Evolutionary conservation across 2,329 filamentous ascomycete species (phyloP).

Genomic region (Apiospora sp.): DNA sequence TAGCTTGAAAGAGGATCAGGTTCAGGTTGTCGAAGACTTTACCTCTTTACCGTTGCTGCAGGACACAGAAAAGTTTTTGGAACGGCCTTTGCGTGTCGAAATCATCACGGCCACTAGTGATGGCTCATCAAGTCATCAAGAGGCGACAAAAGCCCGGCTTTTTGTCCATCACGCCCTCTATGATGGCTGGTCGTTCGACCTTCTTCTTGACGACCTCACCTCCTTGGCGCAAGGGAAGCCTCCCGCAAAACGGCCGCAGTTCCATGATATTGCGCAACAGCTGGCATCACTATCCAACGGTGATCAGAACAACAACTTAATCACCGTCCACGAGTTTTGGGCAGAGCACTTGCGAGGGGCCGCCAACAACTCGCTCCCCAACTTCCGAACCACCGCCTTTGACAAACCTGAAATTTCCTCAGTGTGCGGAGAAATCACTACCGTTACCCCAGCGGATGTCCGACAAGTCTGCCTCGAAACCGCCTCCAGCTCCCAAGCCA

Average conservation of each 20-base stretch:
- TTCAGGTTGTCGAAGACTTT: slow-evolving; percentile 50
- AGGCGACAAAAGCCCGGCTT: slow-evolving; percentile 45
- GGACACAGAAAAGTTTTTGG: slow-evolving; percentile 51
- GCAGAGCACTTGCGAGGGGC: slow-evolving; percentile 67
- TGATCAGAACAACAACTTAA: slow-evolving; percentile 42
- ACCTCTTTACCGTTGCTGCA: slow-evolving; percentile 50
- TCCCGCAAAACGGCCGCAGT: slow-evolving; percentile 60
- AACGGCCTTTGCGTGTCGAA: slow-evolving; percentile 68
- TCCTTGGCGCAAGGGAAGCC: slow-evolving; percentile 48
- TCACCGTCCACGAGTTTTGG: slow-evolving; percentile 71
- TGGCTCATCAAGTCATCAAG: too few species aligned
- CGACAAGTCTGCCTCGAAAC: slow-evolving; percentile 47
- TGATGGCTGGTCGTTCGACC: slow-evolving; percentile 91
- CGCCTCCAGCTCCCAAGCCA: slow-evolving; percentile 69
- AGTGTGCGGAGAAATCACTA: slow-evolving; percentile 40
- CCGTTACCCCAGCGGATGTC: slow-evolving; percentile 45
- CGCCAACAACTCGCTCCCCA: slow-evolving; percentile 63
- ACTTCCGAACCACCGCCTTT: slow-evolving; percentile 55
- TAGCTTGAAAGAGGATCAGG: slow-evolving; percentile 50
- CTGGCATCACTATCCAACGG: slow-evolving; percentile 31
- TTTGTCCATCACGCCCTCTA: slow-evolving; percentile 85
- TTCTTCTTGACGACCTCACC: slow-evolving; percentile 73
- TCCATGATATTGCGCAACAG: slow-evolving; percentile 64
- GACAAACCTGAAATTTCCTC: slow-evolving; percentile 39
- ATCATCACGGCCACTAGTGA: slow-evolving; percentile 42